Evolutionary conservation across 2,329 filamentous ascomycete genomes (phyloP), one percentile per base, ranked within the genome.

Genomic region (Aspergillus fumigatus): DNA sequence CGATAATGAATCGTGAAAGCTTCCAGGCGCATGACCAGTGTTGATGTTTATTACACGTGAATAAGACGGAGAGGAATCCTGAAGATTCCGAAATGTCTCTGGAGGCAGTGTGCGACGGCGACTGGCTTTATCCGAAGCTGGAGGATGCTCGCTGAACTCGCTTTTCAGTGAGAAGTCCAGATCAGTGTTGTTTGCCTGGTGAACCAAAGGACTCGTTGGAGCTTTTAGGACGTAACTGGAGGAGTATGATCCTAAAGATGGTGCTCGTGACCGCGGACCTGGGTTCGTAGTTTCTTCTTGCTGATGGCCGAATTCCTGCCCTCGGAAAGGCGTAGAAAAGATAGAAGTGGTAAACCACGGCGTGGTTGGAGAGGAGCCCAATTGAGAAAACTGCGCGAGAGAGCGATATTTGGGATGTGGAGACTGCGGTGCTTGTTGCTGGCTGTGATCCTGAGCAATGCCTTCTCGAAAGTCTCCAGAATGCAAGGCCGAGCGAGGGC

Each of bases 151-250:
- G 53, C 83, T 79, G 45, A 75, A 73, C 54, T 82, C 79, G 53
- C 81, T 72, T 21, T 78, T 78, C 60, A 82, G 78, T 2, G 84
- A 79, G 50, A 88, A 79, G 56, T 90, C 86, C 23, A 88, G 69
- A 63, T 94, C 90, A 6, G 90, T 87, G 63, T 92, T 94, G 74
- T 88, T 95, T 67, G 91, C 86, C 45, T 92, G 91, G 67, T 97
- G 87, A 0, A 95, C 92, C 10, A 99, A 79, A 14, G 94, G 94
- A 66, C 92, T 97, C 2, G 94, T 97, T 0, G 94, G 93, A 2
- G 90, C 85, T 73, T 93, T 88, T 59, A 96, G 88, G 32, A 89
- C 82, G 71, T 96, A 97, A 65, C 85, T 92, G 1, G 87, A 88
- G 0, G 89, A 88, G 14, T 89, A 80, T 1, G 90, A 91, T 3